Base-by-base conservation (phyloP, 495 filamentous ascomycete species). In the Penicillium argentinense region DNA sequence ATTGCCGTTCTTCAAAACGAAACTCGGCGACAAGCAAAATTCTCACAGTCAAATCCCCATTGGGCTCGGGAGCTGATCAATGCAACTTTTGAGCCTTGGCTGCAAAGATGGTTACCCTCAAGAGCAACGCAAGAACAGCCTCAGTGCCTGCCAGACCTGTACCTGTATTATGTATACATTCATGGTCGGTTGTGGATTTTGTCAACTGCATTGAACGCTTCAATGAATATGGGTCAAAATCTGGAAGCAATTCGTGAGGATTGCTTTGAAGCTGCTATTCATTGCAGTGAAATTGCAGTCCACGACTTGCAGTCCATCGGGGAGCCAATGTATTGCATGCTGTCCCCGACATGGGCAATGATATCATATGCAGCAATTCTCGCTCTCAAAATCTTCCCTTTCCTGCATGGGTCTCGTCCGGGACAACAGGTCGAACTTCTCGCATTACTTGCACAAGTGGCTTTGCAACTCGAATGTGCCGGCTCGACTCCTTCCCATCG, bases 241-340 rank as follows among this genome's bases (percentile, higher is more conserved):
- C 49, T 82, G 7, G 68, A 78, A 34, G 57, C 69, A 23, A 60
- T 80, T 41, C 67, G 59, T 4, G 56, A 77, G 4, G 67, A 76
- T 12, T 58, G 62, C 12, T 70, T 76, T 18, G 56, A 68, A 5
- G 54, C 66, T 13, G 67, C 73, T 2, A 66, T 75, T 0, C 33
- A 60, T 39, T 49, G 37, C 26, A 62, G 59, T 16, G 62, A 62
- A 38, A 14, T 55, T 1, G 56, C 62, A 4, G 62, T 65, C 2
- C 46, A 37, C 9, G 62, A 62, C 24, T 26, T 65, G n/a, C 24
- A 54, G 12, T 21, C 4, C 1, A 50, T 56, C 0, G 59, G 56
- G 14, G 59, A 65, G 12, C 59, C 62, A 21, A 21, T 62, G 21
- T 65, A 62, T 16, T 60, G 56, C 26, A 60, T 65, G 59, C 46